phyloP scores from a whole-genome alignment of 129 eudicot species.

The Logfia minima region DNA sequence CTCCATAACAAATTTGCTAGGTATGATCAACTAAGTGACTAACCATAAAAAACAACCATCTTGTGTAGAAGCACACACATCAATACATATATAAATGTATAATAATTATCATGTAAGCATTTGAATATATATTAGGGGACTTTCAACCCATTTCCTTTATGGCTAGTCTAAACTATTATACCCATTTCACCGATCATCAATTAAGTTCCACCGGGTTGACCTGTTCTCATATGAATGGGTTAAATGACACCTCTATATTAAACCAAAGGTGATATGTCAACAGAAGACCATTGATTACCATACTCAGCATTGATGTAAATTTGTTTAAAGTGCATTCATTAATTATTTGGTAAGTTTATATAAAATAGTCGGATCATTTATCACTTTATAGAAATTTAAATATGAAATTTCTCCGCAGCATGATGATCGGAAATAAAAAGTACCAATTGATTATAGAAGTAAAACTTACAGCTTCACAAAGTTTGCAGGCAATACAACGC shows the following conservation, averaged over 20 bases:
- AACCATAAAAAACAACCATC: not conserved
- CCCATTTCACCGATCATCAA: not conserved
- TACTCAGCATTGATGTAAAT: not conserved
- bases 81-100: not conserved
- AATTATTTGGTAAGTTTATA: not conserved
- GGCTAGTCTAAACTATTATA: not conserved
- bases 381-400: not conserved
- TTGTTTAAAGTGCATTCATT: not conserved
- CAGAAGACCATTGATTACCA: not conserved
- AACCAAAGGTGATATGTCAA: not conserved
- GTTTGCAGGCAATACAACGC: slow-evolving; percentile 99
- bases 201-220: not conserved
- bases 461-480: slow-evolving; percentile 95
- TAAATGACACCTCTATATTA: not conserved
- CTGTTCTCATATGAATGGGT: not conserved
- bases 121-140: not conserved
- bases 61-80: not conserved
- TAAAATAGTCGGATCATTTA: not conserved
- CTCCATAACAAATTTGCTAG: not conserved
- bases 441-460: not conserved
- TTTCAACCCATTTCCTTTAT: not conserved
- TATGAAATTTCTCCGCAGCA: slow-evolving; percentile 2
- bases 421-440: not conserved
- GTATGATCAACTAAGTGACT: not conserved
- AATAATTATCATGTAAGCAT: not conserved